Conservation (phyloP, 345 rosid genomes). For the Cardamine chenopodiifolia region DNA sequence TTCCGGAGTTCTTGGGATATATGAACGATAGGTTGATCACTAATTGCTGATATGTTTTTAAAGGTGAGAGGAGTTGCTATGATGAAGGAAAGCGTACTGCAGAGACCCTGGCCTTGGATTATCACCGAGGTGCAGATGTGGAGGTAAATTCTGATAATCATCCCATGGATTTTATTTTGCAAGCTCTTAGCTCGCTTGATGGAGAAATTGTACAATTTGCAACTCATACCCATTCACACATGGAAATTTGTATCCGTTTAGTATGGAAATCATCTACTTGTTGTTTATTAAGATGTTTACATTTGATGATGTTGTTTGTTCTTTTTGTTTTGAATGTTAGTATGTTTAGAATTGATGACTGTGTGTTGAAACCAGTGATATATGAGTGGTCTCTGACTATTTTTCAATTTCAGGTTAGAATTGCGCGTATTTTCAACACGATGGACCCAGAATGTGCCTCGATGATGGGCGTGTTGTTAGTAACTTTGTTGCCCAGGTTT, state of each 20-base stretch:
- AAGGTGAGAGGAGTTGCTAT: slow-evolving; percentile 96
- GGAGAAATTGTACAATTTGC: neutral
- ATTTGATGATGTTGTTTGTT: slow-evolving; percentile 7
- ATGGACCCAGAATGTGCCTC: slow-evolving; percentile 98
- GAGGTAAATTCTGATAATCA: slow-evolving; percentile 60
- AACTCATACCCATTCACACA: neutral
- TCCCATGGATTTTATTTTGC: slow-evolving; percentile 3
- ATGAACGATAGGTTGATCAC: neutral
- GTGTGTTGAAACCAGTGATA: neutral
- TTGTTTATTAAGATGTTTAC: neutral
- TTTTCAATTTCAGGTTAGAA: slow-evolving; percentile 71
- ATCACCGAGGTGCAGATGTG: slow-evolving; percentile 91
- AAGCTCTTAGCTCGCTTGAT: neutral
- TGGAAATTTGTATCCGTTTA: neutral
- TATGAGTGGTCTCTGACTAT: neutral
- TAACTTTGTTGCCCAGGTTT: slow-evolving; percentile 97
- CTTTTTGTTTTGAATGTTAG: neutral
- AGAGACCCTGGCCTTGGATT: slow-evolving; percentile 94
- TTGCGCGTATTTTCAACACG: slow-evolving; percentile 97
- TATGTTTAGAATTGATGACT: slow-evolving; percentile 2
- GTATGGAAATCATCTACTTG: neutral
- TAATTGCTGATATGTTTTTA: slow-evolving; percentile 7
- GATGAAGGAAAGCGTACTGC: slow-evolving; percentile 99
- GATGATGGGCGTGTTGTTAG: slow-evolving; percentile 99
- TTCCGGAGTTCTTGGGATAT: slow-evolving; percentile 5